Evolutionary conservation across 768 basidiomycete species (phyloP), one percentile per base, ranked within the genome.

Genomic region (Scleroderma bovista): DNA sequence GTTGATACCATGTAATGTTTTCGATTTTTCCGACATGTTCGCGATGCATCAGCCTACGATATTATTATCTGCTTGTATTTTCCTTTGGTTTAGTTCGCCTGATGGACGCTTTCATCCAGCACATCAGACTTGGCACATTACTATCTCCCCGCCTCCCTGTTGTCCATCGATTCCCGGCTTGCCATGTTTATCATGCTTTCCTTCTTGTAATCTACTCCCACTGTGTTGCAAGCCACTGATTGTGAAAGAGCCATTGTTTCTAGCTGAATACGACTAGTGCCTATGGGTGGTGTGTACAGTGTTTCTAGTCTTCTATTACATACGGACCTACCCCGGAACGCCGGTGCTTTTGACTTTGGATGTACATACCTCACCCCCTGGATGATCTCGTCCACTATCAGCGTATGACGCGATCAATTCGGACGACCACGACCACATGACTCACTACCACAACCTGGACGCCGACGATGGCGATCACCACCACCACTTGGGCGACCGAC

Each of bases 1-100:
- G n/a, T n/a, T 43, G 23, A 43, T 43, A 23, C 16, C 41, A 43
- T 43, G 23, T 15, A 24, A n/a, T 22, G 17, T 43, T 43, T 10
- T 47, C 45, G 42, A 47, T 38, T 40, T 31, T 24, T 38, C 48
- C 50, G 39, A 47, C 51, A 33, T 36, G 51, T 33, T 39, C 47
- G 50, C 43, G 29, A 37, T 61, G 61, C 65, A 65, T 56, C 48
- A 51, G 22, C 49, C 41, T 58, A 58, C 51, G 51, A 44, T 58
- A 65, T 55, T 52, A 52, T 65, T 62, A 59, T 57, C 48, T 32
- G 46, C 41, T 48, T 32, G 55, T 39, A 16, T 45, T 32, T 54
- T 51, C 33, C 51, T 23, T 44, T 50, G 48, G 43, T 51, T 52
- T 44, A 49, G 51, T 53, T 31, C 26, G 26, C 41, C 20, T 46